phyloP scores from a whole-genome alignment of 2,329 filamentous ascomycete species.

The Dothideomycetidae sp. region DNA sequence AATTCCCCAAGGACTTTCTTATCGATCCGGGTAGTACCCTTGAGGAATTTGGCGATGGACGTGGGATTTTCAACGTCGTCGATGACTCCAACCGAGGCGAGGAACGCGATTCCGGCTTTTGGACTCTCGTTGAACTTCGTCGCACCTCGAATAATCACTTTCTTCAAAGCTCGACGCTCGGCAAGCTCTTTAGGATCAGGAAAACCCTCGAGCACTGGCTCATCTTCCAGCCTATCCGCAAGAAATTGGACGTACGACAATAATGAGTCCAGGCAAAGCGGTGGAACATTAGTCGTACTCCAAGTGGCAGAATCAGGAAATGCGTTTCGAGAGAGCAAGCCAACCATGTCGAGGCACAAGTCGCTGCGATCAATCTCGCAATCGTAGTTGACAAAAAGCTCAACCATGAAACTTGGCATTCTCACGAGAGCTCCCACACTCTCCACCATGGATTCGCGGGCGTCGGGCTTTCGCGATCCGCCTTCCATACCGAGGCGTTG shows the following conservation, averaged over 20 bases:
- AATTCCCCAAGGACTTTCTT: slow-evolving; percentile 88
- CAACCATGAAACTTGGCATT: slow-evolving; percentile 87
- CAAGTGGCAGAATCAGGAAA: slow-evolving; percentile 95
- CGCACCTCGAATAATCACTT: slow-evolving; percentile 73
- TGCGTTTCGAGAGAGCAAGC: slow-evolving; percentile 80
- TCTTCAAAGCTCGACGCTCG: slow-evolving; percentile 66
- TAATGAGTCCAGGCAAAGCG: slow-evolving; percentile 81
- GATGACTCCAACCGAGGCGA: slow-evolving; percentile 77
- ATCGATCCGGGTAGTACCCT: slow-evolving; percentile 73
- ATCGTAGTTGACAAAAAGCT: slow-evolving; percentile 96
- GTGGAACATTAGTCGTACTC: slow-evolving; percentile 97
- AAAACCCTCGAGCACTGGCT: slow-evolving; percentile 48
- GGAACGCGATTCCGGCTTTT: slow-evolving; percentile 72
- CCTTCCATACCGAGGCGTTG: slow-evolving; percentile 88
- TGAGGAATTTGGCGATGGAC: slow-evolving; percentile 75
- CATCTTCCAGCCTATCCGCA: slow-evolving; percentile 66
- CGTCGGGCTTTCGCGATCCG: slow-evolving; percentile 81
- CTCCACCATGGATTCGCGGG: slow-evolving; percentile 95
- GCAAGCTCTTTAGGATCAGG: slow-evolving; percentile 51
- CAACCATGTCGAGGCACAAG: slow-evolving; percentile 89
- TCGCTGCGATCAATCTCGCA: slow-evolving; percentile 86
- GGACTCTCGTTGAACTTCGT: slow-evolving; percentile 92
- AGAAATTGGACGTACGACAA: slow-evolving; percentile 86
- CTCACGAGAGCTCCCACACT: slow-evolving; percentile 81
- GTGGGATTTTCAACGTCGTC: slow-evolving; percentile 56